Evolutionary conservation across 2,329 filamentous ascomycete genomes (phyloP), one percentile per base, ranked within the genome.

Genomic region (Scopulariopsis brevicaulis): DNA sequence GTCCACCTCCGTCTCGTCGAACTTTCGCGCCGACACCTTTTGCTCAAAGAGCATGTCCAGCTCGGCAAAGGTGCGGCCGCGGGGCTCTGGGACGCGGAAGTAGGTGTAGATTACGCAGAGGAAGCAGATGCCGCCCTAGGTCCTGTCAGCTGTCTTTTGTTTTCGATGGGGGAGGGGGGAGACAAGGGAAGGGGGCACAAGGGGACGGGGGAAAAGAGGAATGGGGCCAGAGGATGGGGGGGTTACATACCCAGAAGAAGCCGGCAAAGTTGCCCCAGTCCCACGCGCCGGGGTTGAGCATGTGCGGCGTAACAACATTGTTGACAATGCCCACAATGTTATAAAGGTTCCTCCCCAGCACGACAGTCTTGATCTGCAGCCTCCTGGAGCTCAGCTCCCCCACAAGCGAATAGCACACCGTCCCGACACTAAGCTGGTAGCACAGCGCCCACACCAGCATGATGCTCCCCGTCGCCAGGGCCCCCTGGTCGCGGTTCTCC

Each of bases 321-420:
- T 57, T 57, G 43, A 57, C 22, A 18, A 57, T 57, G 28, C 68
- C 70, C n/a, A 72, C 62, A 15, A 77, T 73, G 57, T 68, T 70
- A 50, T 88, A 89, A 53, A 90, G 74, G 64, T 90, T 89, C 58
- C 91, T 86, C 1, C 88, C 76, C 54, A 83, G 68, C 2, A 80
- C 77, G 14, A 82, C 76, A 1, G 79, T 80, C 69, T 82, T 81
- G 34, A 75, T 72, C 60, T 78, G 77, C 43, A 83, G 74, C 1
- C 91, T 82, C 15, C 89, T 83, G 0, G 90, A 90, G 0, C 90
- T 91, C 24, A 96, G 73, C 69, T 96, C 91, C 1, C 88, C 83
- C 4, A 96, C 91, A 12, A 96, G 81, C 0, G 90, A 94, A 73
- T 95, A 96, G 71, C 87, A 90, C 8, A 96, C 90, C 0, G 91